Base-by-base conservation (phyloP, 2,329 filamentous ascomycete genomes). In the Camillea tinctor region DNA sequence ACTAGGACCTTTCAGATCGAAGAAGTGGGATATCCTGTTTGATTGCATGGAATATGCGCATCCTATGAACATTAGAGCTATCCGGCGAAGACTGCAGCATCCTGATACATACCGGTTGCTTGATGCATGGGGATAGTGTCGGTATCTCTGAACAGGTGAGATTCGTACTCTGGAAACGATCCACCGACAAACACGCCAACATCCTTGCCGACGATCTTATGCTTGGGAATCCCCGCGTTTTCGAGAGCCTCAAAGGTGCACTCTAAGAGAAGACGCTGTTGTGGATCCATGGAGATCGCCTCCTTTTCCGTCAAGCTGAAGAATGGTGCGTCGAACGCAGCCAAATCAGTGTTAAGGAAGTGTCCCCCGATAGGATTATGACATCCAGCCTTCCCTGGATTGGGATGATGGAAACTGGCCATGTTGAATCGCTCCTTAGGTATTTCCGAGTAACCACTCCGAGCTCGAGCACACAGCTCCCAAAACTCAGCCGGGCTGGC, bases 201-300 rank as follows among this genome's bases (percentile, higher is more conserved):
- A 50, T 81, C 75, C 57, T 76, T 75, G 4, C 81, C 81, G 1
- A 80, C 74, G 44, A 83, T 75, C 7, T 69, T 66, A 24, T 81
- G 78, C 65, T 79, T 80, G 7, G 80, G 76, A 19, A 83, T 74
- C 8, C 81, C 82, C 1, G 81, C 81, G 58, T 79, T 82, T 64
- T 85, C 82, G 9, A 85, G 72, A 0, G 81, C 81, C 67, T 85
- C 82, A 60, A 81, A 85, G 0, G 80, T 79, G 60, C 79, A 82
- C 67, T 85, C 82, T 1, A 84, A 73, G 7, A 83, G 73, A 20
- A 83, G 72, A 1, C 83, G 75, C 59, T 84, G 81, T 61, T 84
- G 82, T 0, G 83, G 83, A 54, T 85, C 82, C 79, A 84, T 81
- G 0, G 80, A 79, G 26, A 71, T 71, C 4, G 65, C 81, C 68